phyloP scores from a whole-genome alignment of 2,329 filamentous ascomycete species.

The Neopestalotiopsis sp. region DNA sequence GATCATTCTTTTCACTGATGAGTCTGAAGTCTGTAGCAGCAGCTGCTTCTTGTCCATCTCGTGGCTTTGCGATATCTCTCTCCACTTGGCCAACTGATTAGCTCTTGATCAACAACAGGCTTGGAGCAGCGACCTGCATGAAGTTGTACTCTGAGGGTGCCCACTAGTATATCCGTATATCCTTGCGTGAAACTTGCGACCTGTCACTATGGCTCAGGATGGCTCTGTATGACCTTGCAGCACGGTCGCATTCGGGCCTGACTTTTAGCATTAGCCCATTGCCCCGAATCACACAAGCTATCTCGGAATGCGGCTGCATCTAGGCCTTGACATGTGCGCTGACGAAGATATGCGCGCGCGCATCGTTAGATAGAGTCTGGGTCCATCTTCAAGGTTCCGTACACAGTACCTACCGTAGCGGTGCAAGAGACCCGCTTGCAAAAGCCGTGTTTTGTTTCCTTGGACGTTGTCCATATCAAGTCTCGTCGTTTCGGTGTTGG shows the following conservation, averaged over 20 bases:
- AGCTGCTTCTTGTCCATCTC: not conserved
- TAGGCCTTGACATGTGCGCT: not conserved
- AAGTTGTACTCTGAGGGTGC: not conserved
- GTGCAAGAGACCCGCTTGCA: not conserved
- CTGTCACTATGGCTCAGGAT: slow-evolving; percentile 1
- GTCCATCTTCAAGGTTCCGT: not conserved
- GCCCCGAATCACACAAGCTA: not conserved
- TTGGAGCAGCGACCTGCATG: slow-evolving; percentile 4
- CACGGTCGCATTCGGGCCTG: not conserved
- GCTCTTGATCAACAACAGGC: not conserved
- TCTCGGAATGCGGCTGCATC: not conserved
- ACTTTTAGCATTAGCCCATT: not conserved
- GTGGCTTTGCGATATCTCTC: not conserved
- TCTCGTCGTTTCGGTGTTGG: not conserved
- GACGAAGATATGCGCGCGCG: not conserved
- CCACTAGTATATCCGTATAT: slow-evolving; percentile 2
- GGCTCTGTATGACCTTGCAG: not conserved
- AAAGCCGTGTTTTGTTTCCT: not conserved
- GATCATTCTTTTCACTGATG: not conserved
- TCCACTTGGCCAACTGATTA: slow-evolving; percentile 1
- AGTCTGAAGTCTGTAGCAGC: not conserved
- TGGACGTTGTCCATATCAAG: not conserved
- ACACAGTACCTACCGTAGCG: not conserved
- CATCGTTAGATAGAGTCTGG: not conserved
- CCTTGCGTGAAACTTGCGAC: slow-evolving; percentile 1